Evolutionary conservation across 352 stramenopile species (phyloP), one percentile per base, ranked within the genome.

Genomic region (Pythium sp.): DNA sequence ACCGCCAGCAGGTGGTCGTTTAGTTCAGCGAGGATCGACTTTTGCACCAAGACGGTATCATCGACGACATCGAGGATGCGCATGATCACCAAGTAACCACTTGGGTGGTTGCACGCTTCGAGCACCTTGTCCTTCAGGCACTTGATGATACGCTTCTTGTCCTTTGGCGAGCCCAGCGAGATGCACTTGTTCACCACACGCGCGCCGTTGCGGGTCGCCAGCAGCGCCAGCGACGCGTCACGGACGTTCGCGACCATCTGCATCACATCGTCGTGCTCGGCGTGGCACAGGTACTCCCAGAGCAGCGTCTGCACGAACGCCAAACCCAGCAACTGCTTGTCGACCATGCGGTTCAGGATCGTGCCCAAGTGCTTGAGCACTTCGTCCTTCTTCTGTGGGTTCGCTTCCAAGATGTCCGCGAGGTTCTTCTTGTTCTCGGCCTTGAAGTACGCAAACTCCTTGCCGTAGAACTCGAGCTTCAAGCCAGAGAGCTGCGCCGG

Each of bases 121-220:
- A 94, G 66, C 34, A 96, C 88, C 73, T 97, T 96, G 75, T 95
- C 90, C 73, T 97, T 97, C 18, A 97, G 76, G 41, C 81, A 76
- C 77, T 97, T 97, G 74, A 97, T 93, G 70, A 97, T 92, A 47
- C 87, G 86, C 78, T 97, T 97, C 59, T 90, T 87, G 73, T 97
- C 91, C 76, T 97, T 97, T 8, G 90, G 85, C 1, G 81, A 80
- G 55, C 88, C 89, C 11, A 96, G 67, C 11, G 87, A 87, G 28
- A 96, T 77, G 71, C 89, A 96, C 74, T 87, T 90, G 79, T 90
- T 93, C 49, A 96, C 89, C 11, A 94, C 86, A 55, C 88, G 87
- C 38, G 90, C 92, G 28, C 91, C 91, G 47, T 93, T 91, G 66
- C 89, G 82, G n/a, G 90, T 97, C 12, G 89, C 90, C 28, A 97